Base-by-base conservation (phyloP, 2,329 filamentous ascomycete species). In the Venturia oleaginea region DNA sequence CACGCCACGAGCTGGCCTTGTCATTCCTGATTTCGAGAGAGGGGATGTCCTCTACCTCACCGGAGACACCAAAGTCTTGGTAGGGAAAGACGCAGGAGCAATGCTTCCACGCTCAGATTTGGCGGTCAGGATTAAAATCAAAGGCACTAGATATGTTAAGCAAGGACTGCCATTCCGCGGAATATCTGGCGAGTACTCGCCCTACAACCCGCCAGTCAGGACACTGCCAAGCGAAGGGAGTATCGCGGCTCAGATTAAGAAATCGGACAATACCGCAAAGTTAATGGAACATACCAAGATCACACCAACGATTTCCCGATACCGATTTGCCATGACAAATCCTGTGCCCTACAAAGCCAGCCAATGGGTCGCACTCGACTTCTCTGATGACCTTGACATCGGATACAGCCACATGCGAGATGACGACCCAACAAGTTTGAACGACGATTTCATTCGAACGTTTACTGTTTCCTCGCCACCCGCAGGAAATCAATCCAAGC, bases 341-440 rank as follows among this genome's bases (percentile, higher is more conserved):
- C 72, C 74, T 1, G 65, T 78, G 0, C 65, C 64, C 1, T 92
- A 90, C 83, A 78, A 74, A 30, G 79, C 90, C 0, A 91, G 91
- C 0, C 90, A 95, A 71, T 90, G 94, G 74, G 83, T 90, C 22
- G 91, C 89, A 0, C 75, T 96, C 2, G 86, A 89, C 66, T 92
- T 95, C 70, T 79, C 81, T 15, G 73, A 79, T 0, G 86, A 92
- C 69, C 77, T 96, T 1, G 85, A 89, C 67, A 74, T 80, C 13
- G 91, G 91, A 0, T 96, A 91, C 74, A 84, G 82, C 60, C 92
- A 96, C 72, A 96, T 96, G 91, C 80, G 86, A 2, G 87, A 95
- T 67, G 85, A 89, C 65, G 90, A 95, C 68, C 91, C 91, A 5
- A 81, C 82, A 67, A 89, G 86, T 69, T 73, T 96, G 19, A 96